Evolutionary conservation across 1,284 basidiomycete genomes (phyloP).

Genomic region (Rhodotorula sp.): DNA sequence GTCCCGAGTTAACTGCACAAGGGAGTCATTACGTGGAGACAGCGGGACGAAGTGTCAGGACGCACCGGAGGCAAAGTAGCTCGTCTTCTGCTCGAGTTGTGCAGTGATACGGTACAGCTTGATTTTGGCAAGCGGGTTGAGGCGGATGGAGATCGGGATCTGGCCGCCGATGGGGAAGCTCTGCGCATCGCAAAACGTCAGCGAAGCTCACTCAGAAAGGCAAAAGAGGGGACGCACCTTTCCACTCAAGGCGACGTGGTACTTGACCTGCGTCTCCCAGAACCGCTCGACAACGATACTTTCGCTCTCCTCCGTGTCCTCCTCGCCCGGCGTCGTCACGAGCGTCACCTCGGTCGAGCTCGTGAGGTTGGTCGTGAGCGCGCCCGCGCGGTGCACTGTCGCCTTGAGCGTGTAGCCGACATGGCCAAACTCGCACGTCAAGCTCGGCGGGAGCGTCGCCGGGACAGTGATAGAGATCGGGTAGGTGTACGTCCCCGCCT

Average conservation of each 20-base stretch:
- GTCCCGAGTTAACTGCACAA: slow-evolving; percentile 23
- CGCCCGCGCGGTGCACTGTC: slow-evolving; percentile 77
- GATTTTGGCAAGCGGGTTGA: slow-evolving; percentile 82
- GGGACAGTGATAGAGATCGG: slow-evolving; percentile 90
- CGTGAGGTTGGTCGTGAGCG: slow-evolving; percentile 72
- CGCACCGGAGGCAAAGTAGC: slow-evolving; percentile 49
- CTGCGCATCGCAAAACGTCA: slow-evolving; percentile 13
- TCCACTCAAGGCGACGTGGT: slow-evolving; percentile 73
- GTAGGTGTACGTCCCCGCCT: slow-evolving; percentile 86
- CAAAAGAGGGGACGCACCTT: slow-evolving; percentile 51
- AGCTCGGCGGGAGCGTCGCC: slow-evolving; percentile 73
- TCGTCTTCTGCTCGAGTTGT: slow-evolving; percentile 68
- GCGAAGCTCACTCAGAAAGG: no score
- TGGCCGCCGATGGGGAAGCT: slow-evolving; percentile 79
- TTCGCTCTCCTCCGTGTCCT: slow-evolving; percentile 67
- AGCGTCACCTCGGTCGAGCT: slow-evolving; percentile 74
- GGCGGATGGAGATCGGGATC: slow-evolving; percentile 76
- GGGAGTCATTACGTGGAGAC: not conserved
- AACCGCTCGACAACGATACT: slow-evolving; percentile 82
- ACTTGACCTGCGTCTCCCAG: slow-evolving; percentile 90
- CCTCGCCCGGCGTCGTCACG: slow-evolving; percentile 66
- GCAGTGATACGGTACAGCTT: slow-evolving; percentile 77
- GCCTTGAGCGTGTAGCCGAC: slow-evolving; percentile 81
- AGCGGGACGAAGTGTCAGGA: not conserved
- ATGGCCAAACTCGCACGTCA: slow-evolving; percentile 75